Percentiles rank a stretch among this genome's conserved stretches.
phyloP scores from a whole-genome alignment of 2,329 filamentous ascomycete species.

The Didymellaceae sp. region DNA sequence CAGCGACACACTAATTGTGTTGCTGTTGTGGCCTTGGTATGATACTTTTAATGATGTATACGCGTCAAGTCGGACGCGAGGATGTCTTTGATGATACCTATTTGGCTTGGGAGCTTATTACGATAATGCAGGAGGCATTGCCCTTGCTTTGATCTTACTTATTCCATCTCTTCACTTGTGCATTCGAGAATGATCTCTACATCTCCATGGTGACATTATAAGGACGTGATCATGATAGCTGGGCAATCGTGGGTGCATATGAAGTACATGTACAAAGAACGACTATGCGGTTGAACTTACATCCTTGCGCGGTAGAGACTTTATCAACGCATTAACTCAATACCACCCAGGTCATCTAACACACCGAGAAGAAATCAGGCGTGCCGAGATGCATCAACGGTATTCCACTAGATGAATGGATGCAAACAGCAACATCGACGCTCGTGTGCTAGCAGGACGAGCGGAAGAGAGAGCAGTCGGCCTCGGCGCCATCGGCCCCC shows the following conservation, averaged over 20 bases:
- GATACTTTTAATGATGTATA: constrained; percentile 9
- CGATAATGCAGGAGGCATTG: constrained; percentile 2
- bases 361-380: too few relatives aligned
- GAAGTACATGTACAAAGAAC: too few relatives aligned
- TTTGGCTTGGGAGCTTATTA: constrained; percentile 10
- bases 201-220: too few relatives aligned
- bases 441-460: neutral
- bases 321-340: too few relatives aligned
- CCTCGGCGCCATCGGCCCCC: constrained; percentile 15
- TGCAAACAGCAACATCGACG: neutral
- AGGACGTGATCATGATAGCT: too few relatives aligned
- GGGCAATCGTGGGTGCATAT: too few relatives aligned
- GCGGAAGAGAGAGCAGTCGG: constrained; percentile 3
- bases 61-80: constrained; percentile 1
- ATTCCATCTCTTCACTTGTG: neutral
- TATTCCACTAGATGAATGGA: too few relatives aligned
- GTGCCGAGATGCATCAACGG: too few relatives aligned
- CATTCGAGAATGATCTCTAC: neutral
- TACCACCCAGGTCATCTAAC: too few relatives aligned
- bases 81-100: constrained; percentile 15
- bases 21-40: neutral
- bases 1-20: neutral
- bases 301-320: too few relatives aligned
- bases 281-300: too few relatives aligned
- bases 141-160: neutral